Percentiles rank a stretch among this genome's conserved stretches.
phyloP scores from a whole-genome alignment of 2,329 filamentous ascomycete genomes.

The Penicillium verrucosum region DNA sequence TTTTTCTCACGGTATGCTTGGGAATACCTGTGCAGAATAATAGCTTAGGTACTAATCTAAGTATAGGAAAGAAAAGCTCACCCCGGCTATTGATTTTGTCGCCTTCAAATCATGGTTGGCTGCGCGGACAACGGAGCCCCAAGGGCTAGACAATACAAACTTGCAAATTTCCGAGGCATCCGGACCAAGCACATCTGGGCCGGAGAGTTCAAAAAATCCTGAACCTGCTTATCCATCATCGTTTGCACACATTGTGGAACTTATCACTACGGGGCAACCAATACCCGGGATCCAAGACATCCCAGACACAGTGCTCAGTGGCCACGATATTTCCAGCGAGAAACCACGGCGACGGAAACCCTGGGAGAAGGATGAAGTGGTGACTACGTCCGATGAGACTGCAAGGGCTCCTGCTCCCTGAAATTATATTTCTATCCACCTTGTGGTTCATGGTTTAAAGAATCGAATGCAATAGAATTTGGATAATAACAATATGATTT shows the following conservation, averaged over 20 bases:
- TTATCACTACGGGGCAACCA: conserved; percentile 76
- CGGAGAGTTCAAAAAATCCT: conserved; percentile 8
- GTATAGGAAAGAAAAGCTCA: conserved; percentile 38
- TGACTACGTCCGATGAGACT: not conserved
- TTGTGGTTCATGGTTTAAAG: not conserved
- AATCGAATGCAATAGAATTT: conserved; percentile 5
- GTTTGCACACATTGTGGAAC: conserved; percentile 80
- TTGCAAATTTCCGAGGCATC: conserved; percentile 2
- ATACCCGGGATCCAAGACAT: conserved; percentile 87
- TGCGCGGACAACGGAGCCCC: conserved; percentile 11
- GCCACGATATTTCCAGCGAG: conserved; percentile 60
- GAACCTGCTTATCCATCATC: conserved; percentile 70
- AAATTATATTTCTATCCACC: not conserved
- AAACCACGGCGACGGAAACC: conserved; percentile 62
- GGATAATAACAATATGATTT: conserved; percentile 14
- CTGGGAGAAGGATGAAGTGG: conserved; percentile 66
- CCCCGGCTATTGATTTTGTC: conserved; percentile 58
- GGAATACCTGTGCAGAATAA: not conserved
- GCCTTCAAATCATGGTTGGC: conserved; percentile 64
- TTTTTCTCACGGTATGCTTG: conserved; percentile 44
- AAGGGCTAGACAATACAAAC: not conserved
- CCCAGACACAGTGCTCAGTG: conserved; percentile 71
- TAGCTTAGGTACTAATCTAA: not conserved
- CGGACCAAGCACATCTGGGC: conserved; percentile 6
- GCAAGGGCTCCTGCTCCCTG: conserved; percentile 4